Base-by-base conservation (phyloP, 2,329 filamentous ascomycete species). In the Pyrenophora tritici-repentis region DNA sequence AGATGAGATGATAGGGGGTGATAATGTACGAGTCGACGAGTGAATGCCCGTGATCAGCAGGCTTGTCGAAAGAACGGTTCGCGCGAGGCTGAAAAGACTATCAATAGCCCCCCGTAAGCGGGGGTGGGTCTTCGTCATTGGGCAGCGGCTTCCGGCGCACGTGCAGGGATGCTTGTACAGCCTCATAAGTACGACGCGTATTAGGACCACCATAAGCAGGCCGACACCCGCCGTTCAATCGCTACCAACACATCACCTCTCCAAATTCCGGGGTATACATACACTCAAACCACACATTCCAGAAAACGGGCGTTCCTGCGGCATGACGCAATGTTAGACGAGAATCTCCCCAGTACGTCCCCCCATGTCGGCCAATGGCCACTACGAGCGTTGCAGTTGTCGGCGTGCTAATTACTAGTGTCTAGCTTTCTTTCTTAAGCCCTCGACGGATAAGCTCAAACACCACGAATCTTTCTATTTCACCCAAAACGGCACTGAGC, bases 401-500 rank as follows among this genome's bases (percentile, higher is more conserved):
- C 7, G 47, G 80, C 83, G 47, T 80, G 63, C 53, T 62, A 58
- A 63, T n/a, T n/a, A n/a, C n/a, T 53, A 24, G 10, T 3, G 14
- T 26, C 42, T 58, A 83, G 82, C 81, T 45, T 86, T 86, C 76
- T 85, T 83, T 65, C 75, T 86, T 58, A 84, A 83, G 65, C 71
- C 77, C 6, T 79, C 79, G 32, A 74, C 75, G 47, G 79, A 80
- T 54, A 73, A 73, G 50, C 56, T 76, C 61, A 79, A 78, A 54
- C 68, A 87, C 75, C 61, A 79, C 82, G 67, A 81, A 57, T 75
- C 81, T 42, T 77, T 83, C 55, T 80, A 79, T 63, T 78, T 82
- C 52, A 82, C 83, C 31, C 82, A 95, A 64, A 85, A 91, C 74
- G 93, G 91, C 72, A 87, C 88, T 55, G 90, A 96, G 33, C 89